Evolutionary conservation across 805 yeast genomes (phyloP), one percentile per base, ranked within the genome.

Genomic region (Pichia kluyveri): DNA sequence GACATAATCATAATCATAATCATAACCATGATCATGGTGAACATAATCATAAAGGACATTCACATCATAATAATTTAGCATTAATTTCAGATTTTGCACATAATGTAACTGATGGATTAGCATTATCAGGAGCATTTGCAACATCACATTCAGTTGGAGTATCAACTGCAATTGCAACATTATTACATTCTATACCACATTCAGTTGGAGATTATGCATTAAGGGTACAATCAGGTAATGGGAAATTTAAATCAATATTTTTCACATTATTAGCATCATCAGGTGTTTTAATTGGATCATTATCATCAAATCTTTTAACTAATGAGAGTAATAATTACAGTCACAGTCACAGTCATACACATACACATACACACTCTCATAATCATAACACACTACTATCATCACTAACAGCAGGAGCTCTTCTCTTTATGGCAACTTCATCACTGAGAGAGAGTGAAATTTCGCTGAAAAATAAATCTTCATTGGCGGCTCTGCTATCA

Each of bases 171-270:
- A 64, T 83, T 37, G 86, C 90, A 1, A 82, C 84, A 30, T 73
- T 83, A 52, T 75, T 82, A 63, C 93, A 85, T 60, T 93, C 85
- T 60, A 76, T 84, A 43, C 93, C 93, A 7, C 93, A 85, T 60
- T 88, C 83, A 59, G 75, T 85, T 51, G 90, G 91, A 43, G 93
- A 85, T 59, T 85, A 81, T 65, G 90, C 89, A 0, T 67, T 85
- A 27, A 67, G 85, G 51, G 74, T 82, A 52, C 79, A 80, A 56
- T 82, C 82, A 23, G 91, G 91, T 0, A 76, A 80, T 54, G 70
- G 85, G 19, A 79, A 79, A 62, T 65, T 77, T 62, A 79, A 79
- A 52, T 88, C 87, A 2, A 71, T 82, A 72, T 72, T 71, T 46
- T 79, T 86, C 0, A 90, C 84, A 63, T 71, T 82, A 46, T 56